These are phyloP conservation scores for Gossypium anomalum DNA, from an alignment of 345 rosid genomes.

Conservation along the genomic window DNA sequence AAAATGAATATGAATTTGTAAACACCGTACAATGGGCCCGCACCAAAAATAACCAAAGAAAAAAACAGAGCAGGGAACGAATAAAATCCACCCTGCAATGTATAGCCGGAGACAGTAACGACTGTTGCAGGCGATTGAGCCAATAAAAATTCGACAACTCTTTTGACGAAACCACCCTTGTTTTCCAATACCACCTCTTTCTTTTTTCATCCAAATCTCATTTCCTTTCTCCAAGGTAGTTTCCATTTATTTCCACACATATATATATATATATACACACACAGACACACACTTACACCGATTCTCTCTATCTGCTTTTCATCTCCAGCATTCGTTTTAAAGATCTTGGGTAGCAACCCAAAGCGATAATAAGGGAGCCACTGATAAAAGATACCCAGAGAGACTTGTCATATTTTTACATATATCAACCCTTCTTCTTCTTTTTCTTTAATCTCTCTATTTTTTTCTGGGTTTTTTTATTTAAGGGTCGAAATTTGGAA, in stretches of 20 bases:
- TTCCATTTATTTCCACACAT: not conserved
- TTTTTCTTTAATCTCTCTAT: not conserved
- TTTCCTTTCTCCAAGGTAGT: not conserved
- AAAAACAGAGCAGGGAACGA: not conserved
- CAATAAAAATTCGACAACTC: constrained; percentile 1
- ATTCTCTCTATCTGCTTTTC: not conserved
- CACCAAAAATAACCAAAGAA: no score
- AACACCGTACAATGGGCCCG: no score
- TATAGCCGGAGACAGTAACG: not conserved
- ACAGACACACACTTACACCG: not conserved
- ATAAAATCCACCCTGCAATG: not conserved
- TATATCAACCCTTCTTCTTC: not conserved
- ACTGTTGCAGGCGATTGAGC: not conserved
- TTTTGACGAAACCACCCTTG: constrained; percentile 5
- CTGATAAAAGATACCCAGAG: not conserved
- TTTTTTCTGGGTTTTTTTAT: not conserved
- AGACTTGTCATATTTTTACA: not conserved
- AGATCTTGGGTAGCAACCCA: not conserved
- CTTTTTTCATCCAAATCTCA: not conserved
- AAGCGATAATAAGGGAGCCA: not conserved
- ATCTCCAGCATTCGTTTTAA: not conserved
- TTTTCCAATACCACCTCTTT: not conserved
- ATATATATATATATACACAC: not conserved
- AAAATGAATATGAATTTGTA: no score
- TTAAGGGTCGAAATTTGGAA: no score